These are phyloP conservation scores for Fomes fomentarius DNA, from an alignment of 1,284 basidiomycete species.

Conservation along the genomic window DNA sequence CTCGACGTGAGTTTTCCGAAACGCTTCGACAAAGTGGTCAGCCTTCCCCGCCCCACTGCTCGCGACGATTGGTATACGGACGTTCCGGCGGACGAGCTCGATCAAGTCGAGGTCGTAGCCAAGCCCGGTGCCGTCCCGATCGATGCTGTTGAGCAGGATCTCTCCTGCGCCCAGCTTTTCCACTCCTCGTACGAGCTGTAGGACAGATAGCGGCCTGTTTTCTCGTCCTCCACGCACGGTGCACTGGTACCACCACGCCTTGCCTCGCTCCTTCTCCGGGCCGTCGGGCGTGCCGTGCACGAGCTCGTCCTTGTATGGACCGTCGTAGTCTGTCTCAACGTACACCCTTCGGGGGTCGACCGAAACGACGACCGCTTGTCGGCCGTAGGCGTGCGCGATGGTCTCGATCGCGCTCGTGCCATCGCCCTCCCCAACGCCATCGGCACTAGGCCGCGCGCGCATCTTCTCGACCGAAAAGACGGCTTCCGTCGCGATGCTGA, in stretches of 20 bases:
- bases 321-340: conserved; percentile 72
- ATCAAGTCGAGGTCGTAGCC: conserved; percentile 94
- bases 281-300: conserved; percentile 56
- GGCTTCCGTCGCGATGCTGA: conserved; percentile 95
- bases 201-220: conserved; percentile 86
- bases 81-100: conserved; percentile 72
- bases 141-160: conserved; percentile 95
- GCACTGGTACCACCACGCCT: conserved; percentile 99
- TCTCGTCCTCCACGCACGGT: conserved; percentile 95
- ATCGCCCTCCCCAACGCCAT: conserved; percentile 44
- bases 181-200: conserved; percentile 89
- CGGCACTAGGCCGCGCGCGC: conserved; percentile 46
- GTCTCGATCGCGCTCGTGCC: conserved; percentile 93
- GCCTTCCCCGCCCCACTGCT: conserved; percentile 89
- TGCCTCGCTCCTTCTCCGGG: conserved; percentile 62
- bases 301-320: conserved; percentile 72
- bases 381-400: conserved; percentile 91
- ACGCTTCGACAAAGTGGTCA: conserved; percentile 89
- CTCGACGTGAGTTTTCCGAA: conserved; percentile 80
- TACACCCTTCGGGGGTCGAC: conserved; percentile 94
- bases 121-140: conserved; percentile 91
- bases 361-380: conserved; percentile 97
- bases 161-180: conserved; percentile 94
- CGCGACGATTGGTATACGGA: conserved; percentile 93
- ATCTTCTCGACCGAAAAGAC: conserved; percentile 92